These are phyloP conservation scores for Viridothelium virens DNA, from an alignment of 495 filamentous ascomycete species.

Conservation along the genomic window DNA sequence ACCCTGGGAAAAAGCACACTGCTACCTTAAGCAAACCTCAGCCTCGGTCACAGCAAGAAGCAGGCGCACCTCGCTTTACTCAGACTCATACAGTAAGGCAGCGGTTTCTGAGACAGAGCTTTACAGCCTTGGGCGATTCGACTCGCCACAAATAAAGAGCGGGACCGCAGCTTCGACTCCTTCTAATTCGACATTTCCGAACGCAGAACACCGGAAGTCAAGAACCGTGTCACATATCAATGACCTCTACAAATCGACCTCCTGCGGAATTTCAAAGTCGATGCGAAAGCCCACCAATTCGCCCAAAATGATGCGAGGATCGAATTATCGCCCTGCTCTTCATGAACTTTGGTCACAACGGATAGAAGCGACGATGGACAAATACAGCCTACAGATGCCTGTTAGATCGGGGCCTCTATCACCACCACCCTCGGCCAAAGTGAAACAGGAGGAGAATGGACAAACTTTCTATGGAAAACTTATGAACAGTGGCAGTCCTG, in stretches of 20 bases:
- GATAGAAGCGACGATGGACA: slow-evolving; percentile 24
- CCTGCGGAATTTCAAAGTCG: slow-evolving; percentile 18
- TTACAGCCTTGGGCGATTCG: slow-evolving; percentile 27
- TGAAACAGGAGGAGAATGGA: slow-evolving; percentile 19
- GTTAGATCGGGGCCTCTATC: slow-evolving; percentile 22
- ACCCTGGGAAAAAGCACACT: slow-evolving; percentile 27
- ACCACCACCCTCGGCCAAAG: slow-evolving; percentile 28
- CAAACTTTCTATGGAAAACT: slow-evolving; percentile 21
- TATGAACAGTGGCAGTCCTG: slow-evolving; percentile 15
- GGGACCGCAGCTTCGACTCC: not conserved
- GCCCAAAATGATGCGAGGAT: slow-evolving; percentile 34
- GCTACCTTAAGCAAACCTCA: slow-evolving; percentile 24
- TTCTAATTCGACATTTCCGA: not conserved
- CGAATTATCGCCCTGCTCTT: slow-evolving; percentile 27
- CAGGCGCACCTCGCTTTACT: slow-evolving; percentile 22
- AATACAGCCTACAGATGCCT: slow-evolving; percentile 29
- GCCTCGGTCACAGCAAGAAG: slow-evolving; percentile 21
- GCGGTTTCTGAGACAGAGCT: slow-evolving; percentile 21
- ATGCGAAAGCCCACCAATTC: slow-evolving; percentile 27
- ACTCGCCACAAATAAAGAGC: slow-evolving; percentile 20
- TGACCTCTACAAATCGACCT: slow-evolving; percentile 15
- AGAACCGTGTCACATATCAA: slow-evolving; percentile 12
- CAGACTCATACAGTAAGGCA: slow-evolving; percentile 23
- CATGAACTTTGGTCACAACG: slow-evolving; percentile 30
- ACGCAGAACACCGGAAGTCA: slow-evolving; percentile 5